Percentiles rank a stretch among this genome's conserved stretches.
phyloP scores from a whole-genome alignment of 305 asterid species.

The Striga hermonthica region DNA sequence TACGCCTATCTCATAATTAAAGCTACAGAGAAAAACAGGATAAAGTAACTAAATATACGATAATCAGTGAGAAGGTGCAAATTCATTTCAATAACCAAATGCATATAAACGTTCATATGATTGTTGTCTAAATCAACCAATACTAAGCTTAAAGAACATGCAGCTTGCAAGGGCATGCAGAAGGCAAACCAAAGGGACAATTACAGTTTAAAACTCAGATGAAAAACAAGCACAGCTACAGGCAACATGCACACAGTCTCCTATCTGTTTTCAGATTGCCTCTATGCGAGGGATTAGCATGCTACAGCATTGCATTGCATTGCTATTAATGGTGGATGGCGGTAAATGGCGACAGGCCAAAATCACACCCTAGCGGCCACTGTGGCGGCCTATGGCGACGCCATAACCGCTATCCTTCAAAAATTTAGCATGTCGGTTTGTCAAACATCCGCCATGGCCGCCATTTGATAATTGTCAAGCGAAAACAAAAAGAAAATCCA shows the following conservation, averaged over 20 bases:
- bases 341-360: too few relatives aligned
- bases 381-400: too few relatives aligned
- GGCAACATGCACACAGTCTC: not conserved
- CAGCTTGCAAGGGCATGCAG: not conserved
- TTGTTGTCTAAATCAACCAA: too few relatives aligned
- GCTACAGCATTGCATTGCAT: too few relatives aligned
- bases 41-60: not conserved
- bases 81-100: constrained; percentile 18
- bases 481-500: not conserved
- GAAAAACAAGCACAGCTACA: not conserved
- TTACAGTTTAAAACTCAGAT: not conserved
- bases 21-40: constrained; percentile 29
- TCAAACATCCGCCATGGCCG: too few relatives aligned
- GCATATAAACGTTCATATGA: constrained; percentile 5
- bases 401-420: too few relatives aligned
- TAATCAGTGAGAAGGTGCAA: constrained; percentile 5
- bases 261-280: constrained; percentile 2
- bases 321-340: too few relatives aligned
- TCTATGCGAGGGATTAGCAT: not conserved
- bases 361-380: too few relatives aligned
- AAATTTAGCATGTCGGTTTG: too few relatives aligned
- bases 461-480: constrained; percentile 1
- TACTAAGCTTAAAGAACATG: too few relatives aligned
- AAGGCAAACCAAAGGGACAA: not conserved
- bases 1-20: constrained; percentile 49